A percentile compares a stretch with the other conserved stretches of the same genome.
Conservation (phyloP, 805 yeast species). For the Jamesozyma jinghongensis region DNA sequence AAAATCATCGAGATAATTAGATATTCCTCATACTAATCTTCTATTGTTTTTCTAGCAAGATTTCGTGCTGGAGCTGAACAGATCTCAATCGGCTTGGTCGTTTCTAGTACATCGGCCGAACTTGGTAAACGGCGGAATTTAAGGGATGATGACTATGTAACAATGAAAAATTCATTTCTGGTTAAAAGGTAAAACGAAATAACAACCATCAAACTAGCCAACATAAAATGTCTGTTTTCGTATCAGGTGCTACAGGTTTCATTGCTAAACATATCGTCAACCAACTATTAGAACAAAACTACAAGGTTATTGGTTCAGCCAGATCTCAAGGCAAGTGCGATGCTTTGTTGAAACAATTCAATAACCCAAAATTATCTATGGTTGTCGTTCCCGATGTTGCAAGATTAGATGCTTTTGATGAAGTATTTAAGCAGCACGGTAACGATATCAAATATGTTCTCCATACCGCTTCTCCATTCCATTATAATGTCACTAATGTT, state of each 20-base stretch:
- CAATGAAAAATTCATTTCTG: too few species aligned
- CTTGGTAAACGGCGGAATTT: too few species aligned
- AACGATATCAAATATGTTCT: slow-evolving; percentile 32
- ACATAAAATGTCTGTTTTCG: slow-evolving; percentile 2
- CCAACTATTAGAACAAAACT: slow-evolving; percentile 1
- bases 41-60: too few species aligned
- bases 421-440: slow-evolving; percentile 33
- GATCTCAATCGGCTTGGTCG: too few species aligned
- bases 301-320: slow-evolving; percentile 1
- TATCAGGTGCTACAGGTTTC: slow-evolving; percentile 2
- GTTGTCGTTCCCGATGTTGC: slow-evolving; percentile 32
- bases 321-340: slow-evolving; percentile 35
- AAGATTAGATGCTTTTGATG: slow-evolving; percentile 37
- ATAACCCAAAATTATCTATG: slow-evolving; percentile 15
- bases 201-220: too few species aligned
- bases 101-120: too few species aligned
- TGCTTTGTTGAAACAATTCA: slow-evolving; percentile 26
- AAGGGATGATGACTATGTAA: too few species aligned
- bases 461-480: slow-evolving; percentile 37
- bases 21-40: too few species aligned
- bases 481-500: slow-evolving; percentile 28
- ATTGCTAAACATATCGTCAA: slow-evolving; percentile 1
- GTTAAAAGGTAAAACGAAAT: too few species aligned
- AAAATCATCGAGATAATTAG: too few species aligned
- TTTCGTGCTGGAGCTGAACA: too few species aligned